Percentiles rank a stretch among this genome's conserved stretches.
Evolutionary conservation across 371 early-diverging fungal species (phyloP).

Genomic region (Rhizoclosmatium hyalinum): DNA sequence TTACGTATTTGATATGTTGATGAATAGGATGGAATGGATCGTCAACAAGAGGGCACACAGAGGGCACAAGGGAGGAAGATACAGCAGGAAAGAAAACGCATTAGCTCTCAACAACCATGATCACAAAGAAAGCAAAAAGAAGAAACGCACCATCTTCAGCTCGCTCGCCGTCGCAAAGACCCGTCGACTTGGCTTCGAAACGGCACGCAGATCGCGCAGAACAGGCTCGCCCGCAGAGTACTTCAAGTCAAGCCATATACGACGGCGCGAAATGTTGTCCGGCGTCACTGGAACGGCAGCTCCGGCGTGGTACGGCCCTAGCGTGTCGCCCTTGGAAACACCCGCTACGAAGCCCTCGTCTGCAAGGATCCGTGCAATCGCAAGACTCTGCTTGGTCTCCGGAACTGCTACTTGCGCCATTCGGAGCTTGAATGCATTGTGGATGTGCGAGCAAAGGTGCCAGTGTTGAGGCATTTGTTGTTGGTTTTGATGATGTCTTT

Average conservation of each 20-base stretch:
- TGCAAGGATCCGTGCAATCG: conserved; percentile 85
- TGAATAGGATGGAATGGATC: neutral
- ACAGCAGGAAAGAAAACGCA: neutral
- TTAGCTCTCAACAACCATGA: neutral
- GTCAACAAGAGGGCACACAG: neutral
- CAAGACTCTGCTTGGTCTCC: conserved; percentile 86
- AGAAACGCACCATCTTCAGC: conserved; percentile 56
- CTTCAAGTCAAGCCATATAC: conserved; percentile 93
- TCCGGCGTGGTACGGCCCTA: conserved; percentile 70
- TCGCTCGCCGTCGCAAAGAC: conserved; percentile 82
- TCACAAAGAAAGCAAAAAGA: neutral
- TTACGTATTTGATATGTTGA: conserved; percentile 68
- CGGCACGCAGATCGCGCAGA: conserved; percentile 70
- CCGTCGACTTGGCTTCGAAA: conserved; percentile 52
- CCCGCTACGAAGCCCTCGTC: conserved; percentile 89
- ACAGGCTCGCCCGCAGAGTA: conserved; percentile 88
- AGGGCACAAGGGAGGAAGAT: neutral
- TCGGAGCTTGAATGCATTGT: conserved; percentile 86
- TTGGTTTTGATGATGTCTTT: neutral
- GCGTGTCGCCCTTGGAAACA: conserved; percentile 79
- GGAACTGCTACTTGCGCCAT: conserved; percentile 87
- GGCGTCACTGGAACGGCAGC: conserved; percentile 65
- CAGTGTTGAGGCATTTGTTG: conserved; percentile 52
- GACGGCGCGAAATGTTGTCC: conserved; percentile 83
- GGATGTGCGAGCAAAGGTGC: conserved; percentile 91